phyloP scores from a whole-genome alignment of 2,329 filamentous ascomycete species.

The Ceratocystis harringtonii region DNA sequence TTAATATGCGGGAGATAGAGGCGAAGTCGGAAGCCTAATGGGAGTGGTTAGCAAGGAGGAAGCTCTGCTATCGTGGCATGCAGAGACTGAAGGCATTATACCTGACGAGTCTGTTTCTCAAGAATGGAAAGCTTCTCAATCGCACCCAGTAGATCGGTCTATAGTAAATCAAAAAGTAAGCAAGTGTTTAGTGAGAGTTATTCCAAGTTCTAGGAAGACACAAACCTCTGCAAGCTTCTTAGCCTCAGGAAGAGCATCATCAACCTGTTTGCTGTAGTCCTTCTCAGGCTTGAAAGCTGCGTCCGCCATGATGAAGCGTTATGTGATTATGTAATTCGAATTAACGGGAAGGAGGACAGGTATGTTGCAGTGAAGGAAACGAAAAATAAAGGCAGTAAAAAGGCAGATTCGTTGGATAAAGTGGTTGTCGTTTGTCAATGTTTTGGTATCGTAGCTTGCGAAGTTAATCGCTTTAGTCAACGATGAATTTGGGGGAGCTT shows the following conservation, averaged over 20 bases:
- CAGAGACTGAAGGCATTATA: conserved; percentile 28
- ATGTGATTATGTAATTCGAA: conserved; percentile 4
- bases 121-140: conserved; percentile 84
- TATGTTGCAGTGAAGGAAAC: not conserved
- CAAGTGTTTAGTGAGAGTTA: not conserved
- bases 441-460: not conserved
- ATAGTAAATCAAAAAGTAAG: not conserved
- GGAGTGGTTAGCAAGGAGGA: conserved; percentile 21
- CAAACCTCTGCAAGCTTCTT: conserved; percentile 74
- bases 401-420: not conserved
- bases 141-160: conserved; percentile 68
- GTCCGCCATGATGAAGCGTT: conserved; percentile 51
- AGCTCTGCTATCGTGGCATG: conserved; percentile 17
- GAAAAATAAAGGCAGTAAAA: not conserved
- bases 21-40: conserved; percentile 79
- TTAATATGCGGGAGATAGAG: conserved; percentile 77
- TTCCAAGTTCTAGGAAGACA: conserved; percentile 24
- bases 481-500: not conserved
- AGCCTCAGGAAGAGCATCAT: conserved; percentile 79
- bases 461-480: not conserved
- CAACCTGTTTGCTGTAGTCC: conserved; percentile 95
- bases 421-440: not conserved
- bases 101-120: conserved; percentile 96
- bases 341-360: not conserved
- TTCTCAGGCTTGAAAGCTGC: conserved; percentile 83